Conservation (phyloP, 108 stramenopile genomes). For the Cyclostephanos invisitatus region DNA sequence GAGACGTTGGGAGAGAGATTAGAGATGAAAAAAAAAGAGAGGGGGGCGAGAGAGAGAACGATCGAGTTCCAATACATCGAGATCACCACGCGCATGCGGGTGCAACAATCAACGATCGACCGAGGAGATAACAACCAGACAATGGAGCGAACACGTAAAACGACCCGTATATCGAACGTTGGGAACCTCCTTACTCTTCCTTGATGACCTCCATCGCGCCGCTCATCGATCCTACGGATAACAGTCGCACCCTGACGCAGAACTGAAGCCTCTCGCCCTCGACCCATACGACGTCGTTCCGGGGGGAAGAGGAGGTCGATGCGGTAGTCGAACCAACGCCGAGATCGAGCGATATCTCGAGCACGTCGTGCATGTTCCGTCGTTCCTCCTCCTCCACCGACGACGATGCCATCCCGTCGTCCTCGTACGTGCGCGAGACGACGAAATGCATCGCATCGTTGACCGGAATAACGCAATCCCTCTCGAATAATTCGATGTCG, state of each 20-base stretch:
- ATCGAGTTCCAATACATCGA: too few relatives aligned
- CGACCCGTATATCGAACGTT: too few relatives aligned
- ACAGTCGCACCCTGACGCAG: not conserved
- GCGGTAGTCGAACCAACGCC: not conserved
- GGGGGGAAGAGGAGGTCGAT: not conserved
- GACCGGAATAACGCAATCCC: not conserved
- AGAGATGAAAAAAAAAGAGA: too few relatives aligned
- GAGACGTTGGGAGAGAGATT: too few relatives aligned
- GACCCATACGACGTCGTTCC: not conserved
- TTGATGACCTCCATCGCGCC: not conserved
- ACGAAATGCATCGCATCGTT: not conserved
- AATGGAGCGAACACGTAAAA: too few relatives aligned
- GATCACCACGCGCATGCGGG: too few relatives aligned
- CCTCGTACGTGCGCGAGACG: not conserved
- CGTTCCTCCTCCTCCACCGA: too few relatives aligned
- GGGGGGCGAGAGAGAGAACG: too few relatives aligned
- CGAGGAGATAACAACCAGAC: too few relatives aligned
- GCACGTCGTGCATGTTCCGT: not conserved
- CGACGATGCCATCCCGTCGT: not conserved
- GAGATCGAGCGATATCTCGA: not conserved
- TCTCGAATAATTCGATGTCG: not conserved
- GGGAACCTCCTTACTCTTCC: not conserved
- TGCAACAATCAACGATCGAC: too few relatives aligned
- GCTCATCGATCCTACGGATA: not conserved
- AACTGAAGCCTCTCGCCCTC: not conserved